Evolutionary conservation across 768 basidiomycete species (phyloP).

Genomic region (Coprinopsis sp.): DNA sequence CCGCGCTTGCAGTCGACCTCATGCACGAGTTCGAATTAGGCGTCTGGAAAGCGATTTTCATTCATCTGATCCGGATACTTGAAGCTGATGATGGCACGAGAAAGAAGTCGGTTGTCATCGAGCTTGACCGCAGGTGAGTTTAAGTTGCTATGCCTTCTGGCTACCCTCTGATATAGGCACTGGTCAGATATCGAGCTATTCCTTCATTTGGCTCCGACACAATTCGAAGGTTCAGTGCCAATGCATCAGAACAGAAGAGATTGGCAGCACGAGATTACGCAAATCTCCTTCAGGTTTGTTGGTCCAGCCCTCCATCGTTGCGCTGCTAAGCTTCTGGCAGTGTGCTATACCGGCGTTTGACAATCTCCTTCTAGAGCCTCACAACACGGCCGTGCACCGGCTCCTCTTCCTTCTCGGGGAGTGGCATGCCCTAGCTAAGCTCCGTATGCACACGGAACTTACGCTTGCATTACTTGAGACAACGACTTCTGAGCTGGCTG

Average conservation of each 20-base stretch:
- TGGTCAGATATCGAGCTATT: constrained; percentile 12
- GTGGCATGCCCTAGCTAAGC: constrained; percentile 12
- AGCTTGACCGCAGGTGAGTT: constrained; percentile 23
- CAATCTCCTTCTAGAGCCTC: not conserved
- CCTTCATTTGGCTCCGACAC: constrained; percentile 15
- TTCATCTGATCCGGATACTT: constrained; percentile 30
- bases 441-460: constrained; percentile 7
- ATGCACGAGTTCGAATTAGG: constrained; percentile 14
- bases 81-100: constrained; percentile 6
- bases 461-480: constrained; percentile 4
- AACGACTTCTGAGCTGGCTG: not conserved
- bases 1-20: not conserved
- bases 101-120: constrained; percentile 9
- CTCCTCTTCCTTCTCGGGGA: constrained; percentile 2
- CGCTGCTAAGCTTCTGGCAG: not conserved
- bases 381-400: not conserved
- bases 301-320: not conserved
- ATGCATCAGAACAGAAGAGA: constrained; percentile 24
- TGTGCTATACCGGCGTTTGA: constrained; percentile 10
- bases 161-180: too few relatives aligned
- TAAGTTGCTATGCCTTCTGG: too few relatives aligned
- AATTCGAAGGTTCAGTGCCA: constrained; percentile 22
- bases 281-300: constrained; percentile 28
- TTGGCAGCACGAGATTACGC: constrained; percentile 28
- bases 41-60: constrained; percentile 31